Evolutionary conservation across 805 yeast species (phyloP), one percentile per base, ranked within the genome.

Genomic region (Cyberlindnera lachancei): DNA sequence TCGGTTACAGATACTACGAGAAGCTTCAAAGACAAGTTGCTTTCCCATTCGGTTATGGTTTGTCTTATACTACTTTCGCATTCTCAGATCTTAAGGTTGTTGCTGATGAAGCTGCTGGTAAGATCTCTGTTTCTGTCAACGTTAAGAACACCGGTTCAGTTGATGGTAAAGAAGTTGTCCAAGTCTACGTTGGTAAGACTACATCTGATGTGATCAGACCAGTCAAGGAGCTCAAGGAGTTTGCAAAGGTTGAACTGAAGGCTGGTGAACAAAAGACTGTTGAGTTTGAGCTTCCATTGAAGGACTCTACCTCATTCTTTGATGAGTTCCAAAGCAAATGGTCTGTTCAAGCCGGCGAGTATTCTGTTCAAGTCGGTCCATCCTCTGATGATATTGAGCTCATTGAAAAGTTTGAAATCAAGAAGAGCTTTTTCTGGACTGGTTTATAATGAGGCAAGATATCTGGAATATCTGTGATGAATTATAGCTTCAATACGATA

Each of bases 1-100:
- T 76, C 32, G 84, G 83, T 15, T 75, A 77, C 59, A 59, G 74
- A 37, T 73, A 56, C 57, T 78, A 72, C 52, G 82, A 77, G 45
- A 69, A 68, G 52, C 48, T 58, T 23, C 62, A 66, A 40, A 56
- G 52, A 25, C 61, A 61, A 18, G 74, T 70, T 5, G 58, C 67
- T 30, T 76, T 66, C 60, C 76, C 81, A 26, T 78, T 77, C 52
- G 83, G 83, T 5, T 63, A 53, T 44, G 83, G 83, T 29, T 61
- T 75, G 39, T 75, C 83, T 2, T 77, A 75, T 57, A 68, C 81
- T 15, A 42, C 62, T 0, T 77, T 75, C 45, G 56, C 52, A 20
- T 50, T 69, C 38, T 35, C 54, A 7, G 53, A 66, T 37, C 55
- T 72, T 48, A 35, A 40, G 16, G 63, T 63, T 6, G 32, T 41